phyloP scores from a whole-genome alignment of 2,329 filamentous ascomycete genomes.

The Xylariomycetidae sp. region DNA sequence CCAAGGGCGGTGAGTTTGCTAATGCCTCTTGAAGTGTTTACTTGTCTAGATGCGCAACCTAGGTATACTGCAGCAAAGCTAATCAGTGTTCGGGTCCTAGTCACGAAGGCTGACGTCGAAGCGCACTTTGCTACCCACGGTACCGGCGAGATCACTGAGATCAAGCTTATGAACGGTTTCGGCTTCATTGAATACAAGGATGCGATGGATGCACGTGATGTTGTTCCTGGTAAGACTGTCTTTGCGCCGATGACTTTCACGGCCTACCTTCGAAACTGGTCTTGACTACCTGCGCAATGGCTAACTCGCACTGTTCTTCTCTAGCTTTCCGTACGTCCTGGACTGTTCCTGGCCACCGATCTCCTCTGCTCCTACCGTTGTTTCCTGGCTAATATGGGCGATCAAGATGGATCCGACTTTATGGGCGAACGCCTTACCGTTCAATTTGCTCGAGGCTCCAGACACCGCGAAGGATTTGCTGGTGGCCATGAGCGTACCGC shows the following conservation, averaged over 20 bases:
- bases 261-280: not conserved
- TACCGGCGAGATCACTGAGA: conserved; percentile 94
- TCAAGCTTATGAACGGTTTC: conserved; percentile 99
- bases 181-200: conserved; percentile 99
- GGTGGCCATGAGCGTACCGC: conserved; percentile 52
- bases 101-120: conserved; percentile 93
- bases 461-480: conserved; percentile 47
- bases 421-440: conserved; percentile 97
- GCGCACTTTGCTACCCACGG: conserved; percentile 93
- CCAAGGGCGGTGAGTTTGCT: conserved; percentile 75
- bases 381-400: conserved; percentile 33
- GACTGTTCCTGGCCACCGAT: conserved; percentile 29
- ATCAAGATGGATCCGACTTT: conserved; percentile 91
- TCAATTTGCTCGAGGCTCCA: conserved; percentile 90
- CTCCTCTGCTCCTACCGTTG: conserved; percentile 16
- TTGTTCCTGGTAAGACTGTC: conserved; percentile 83
- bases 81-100: conserved; percentile 12
- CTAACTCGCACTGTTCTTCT: conserved; percentile 22
- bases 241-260: not conserved
- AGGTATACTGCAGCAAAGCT: too few species aligned
- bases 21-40: conserved; percentile 6
- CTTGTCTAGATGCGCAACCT: conserved; percentile 1
- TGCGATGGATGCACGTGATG: conserved; percentile 94
- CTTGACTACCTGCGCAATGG: conserved; percentile 2
- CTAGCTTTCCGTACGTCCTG: conserved; percentile 58